A percentile compares a stretch with the other conserved stretches of the same genome.
These are phyloP conservation scores for Podosphaera fusca DNA, from an alignment of 2,329 filamentous ascomycete species.

Conservation along the genomic window DNA sequence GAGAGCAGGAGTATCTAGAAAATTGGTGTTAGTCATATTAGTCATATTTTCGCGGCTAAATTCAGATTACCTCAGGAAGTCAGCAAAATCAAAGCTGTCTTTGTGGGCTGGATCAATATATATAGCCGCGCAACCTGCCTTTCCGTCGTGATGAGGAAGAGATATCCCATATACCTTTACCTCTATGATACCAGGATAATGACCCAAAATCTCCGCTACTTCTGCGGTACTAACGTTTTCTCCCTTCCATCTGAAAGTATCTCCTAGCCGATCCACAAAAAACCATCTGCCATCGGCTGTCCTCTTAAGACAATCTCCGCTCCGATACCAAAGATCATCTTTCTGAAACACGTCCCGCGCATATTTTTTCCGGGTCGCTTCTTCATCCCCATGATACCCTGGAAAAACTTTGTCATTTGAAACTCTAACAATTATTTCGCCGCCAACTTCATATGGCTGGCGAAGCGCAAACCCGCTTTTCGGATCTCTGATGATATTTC, in stretches of 20 bases:
- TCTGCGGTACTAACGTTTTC: constrained; percentile 46
- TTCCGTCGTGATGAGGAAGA: constrained; percentile 42
- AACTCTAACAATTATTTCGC: constrained; percentile 49
- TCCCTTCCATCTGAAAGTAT: constrained; percentile 55
- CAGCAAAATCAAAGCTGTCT: constrained; percentile 32
- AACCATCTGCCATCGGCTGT: constrained; percentile 42
- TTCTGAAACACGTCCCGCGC: constrained; percentile 38
- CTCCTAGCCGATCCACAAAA: constrained; percentile 47
- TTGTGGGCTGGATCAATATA: constrained; percentile 27
- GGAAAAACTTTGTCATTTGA: constrained; percentile 32
- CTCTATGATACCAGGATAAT: constrained; percentile 34
- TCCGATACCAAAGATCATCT: constrained; percentile 45
- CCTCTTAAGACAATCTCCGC: constrained; percentile 40
- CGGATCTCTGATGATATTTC: constrained; percentile 40
- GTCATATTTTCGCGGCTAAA: background rate
- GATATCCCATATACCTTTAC: constrained; percentile 49
- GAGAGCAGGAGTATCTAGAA: constrained; percentile 25
- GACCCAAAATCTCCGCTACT: constrained; percentile 38
- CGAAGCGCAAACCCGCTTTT: constrained; percentile 44
- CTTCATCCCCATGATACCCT: constrained; percentile 45
- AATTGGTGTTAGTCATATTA: constrained; percentile 7
- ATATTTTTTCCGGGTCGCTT: constrained; percentile 44
- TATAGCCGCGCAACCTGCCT: constrained; percentile 43
- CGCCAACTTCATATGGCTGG: constrained; percentile 40
- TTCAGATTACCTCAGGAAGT: constrained; percentile 25